Evolutionary conservation across 2,329 filamentous ascomycete species (phyloP).

Genomic region (Dactylellina haptotyla): DNA sequence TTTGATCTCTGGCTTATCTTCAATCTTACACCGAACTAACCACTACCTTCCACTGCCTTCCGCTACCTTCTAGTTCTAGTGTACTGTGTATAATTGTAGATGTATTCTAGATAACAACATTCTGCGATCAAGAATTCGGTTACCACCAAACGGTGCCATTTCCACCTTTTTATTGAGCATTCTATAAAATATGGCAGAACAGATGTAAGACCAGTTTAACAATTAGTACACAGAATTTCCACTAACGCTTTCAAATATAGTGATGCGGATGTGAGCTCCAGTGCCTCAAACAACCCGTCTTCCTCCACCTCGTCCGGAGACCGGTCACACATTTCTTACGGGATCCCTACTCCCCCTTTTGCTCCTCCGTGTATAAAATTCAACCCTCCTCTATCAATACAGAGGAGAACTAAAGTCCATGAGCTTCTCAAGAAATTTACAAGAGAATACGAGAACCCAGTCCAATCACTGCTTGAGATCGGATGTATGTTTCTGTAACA

Average conservation of each 20-base stretch:
- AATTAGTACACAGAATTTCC: not conserved
- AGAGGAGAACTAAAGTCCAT: constrained; percentile 54
- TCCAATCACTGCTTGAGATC: constrained; percentile 57
- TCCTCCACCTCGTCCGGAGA: not conserved
- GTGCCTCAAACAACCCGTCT: not conserved
- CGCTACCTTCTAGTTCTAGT: too few relatives aligned
- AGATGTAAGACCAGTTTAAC: not conserved
- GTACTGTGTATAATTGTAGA: too few relatives aligned
- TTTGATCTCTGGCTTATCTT: too few relatives aligned
- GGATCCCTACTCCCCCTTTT: constrained; percentile 32
- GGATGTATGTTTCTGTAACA: constrained; percentile 52
- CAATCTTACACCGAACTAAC: too few relatives aligned
- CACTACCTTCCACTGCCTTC: too few relatives aligned
- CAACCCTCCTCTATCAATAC: constrained; percentile 56
- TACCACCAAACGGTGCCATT: too few relatives aligned
- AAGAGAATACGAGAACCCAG: constrained; percentile 39
- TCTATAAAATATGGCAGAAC: not conserved
- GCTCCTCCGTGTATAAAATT: constrained; percentile 53
- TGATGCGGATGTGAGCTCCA: not conserved
- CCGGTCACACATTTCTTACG: not conserved
- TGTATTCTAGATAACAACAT: too few relatives aligned
- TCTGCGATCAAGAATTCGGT: too few relatives aligned
- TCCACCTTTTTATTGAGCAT: too few relatives aligned
- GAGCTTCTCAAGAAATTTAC: constrained; percentile 43
- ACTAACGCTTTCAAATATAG: not conserved